Percentiles rank a stretch among this genome's conserved stretches.
Conservation (phyloP, 2,329 filamentous ascomycete genomes). For the Pestalotiopsis sp. region DNA sequence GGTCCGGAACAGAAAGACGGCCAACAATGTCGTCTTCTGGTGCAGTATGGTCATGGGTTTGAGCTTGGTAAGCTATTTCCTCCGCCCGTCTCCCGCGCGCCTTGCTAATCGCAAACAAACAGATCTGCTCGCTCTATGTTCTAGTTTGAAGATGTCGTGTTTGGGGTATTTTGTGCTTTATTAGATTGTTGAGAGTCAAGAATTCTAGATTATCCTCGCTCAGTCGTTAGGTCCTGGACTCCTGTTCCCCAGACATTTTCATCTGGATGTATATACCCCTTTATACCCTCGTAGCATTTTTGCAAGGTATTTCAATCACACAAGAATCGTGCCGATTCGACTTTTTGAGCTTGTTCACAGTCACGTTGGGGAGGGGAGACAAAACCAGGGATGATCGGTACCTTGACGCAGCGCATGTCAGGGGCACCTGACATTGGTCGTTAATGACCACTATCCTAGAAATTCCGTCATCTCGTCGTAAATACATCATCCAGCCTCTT, state of each 20-base stretch:
- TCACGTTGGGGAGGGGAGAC: not conserved
- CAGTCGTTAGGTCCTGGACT: not conserved
- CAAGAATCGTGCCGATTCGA: not conserved
- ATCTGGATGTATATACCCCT: not conserved
- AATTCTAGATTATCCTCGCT: not conserved
- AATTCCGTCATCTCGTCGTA: not conserved
- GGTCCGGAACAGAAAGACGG: slow-evolving; percentile 72
- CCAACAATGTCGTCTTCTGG: slow-evolving; percentile 94
- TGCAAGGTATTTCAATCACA: not conserved
- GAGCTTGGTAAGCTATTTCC: slow-evolving; percentile 64
- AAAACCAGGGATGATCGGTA: not conserved
- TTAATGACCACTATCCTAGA: not conserved
- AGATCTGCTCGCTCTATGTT: slow-evolving; percentile 65
- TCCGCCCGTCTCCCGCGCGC: not conserved
- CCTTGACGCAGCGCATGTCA: not conserved
- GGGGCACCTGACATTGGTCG: not conserved
- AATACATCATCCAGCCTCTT: not conserved
- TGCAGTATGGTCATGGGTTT: slow-evolving; percentile 86
- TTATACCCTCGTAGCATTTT: not conserved
- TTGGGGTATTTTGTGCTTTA: not conserved
- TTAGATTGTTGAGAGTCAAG: not conserved
- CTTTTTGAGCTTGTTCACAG: not conserved
- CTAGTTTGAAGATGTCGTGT: slow-evolving; percentile 40
- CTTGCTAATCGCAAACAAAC: slow-evolving; percentile 12
- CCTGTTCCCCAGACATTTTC: not conserved